phyloP scores from a whole-genome alignment of 345 rosid species.

The Boechera retrofracta region DNA sequence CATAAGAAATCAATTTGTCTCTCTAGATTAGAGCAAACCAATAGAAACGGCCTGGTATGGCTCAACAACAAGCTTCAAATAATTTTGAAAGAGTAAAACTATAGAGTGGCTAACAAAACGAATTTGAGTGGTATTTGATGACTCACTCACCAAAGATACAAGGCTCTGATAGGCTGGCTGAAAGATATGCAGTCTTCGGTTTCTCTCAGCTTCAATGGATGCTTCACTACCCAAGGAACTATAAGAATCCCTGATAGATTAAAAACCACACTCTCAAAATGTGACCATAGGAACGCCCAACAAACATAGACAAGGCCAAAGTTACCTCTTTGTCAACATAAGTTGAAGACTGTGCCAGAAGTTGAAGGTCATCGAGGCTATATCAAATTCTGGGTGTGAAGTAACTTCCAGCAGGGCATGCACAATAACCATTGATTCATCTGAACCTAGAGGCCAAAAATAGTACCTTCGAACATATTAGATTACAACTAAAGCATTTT shows the following conservation, averaged over 20 bases:
- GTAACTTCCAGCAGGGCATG: conserved; percentile 89
- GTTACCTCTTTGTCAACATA: conserved; percentile 78
- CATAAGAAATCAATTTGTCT: conserved; percentile 18
- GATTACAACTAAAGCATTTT: conserved; percentile 15
- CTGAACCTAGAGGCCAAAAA: conserved; percentile 65
- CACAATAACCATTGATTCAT: conserved; percentile 86
- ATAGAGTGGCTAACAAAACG: conserved; percentile 22
- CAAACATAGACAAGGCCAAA: conserved; percentile 26
- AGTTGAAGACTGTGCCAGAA: conserved; percentile 99
- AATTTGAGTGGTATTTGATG: conserved; percentile 12
- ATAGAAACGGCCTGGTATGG: conserved; percentile 3
- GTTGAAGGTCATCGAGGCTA: conserved; percentile 99
- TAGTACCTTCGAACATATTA: conserved; percentile 28
- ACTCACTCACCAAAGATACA: conserved; percentile 81
- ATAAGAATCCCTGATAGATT: conserved; percentile 73
- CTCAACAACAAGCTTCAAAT: conserved; percentile 18
- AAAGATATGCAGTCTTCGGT: conserved; percentile 79
- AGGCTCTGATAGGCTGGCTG: conserved; percentile 76
- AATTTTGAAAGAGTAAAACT: conserved; percentile 3
- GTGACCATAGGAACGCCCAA: conserved; percentile 29
- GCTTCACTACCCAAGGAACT: conserved; percentile 69
- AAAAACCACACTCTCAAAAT: conserved; percentile 40
- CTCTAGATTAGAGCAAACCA: neutral
- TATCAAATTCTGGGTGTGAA: conserved; percentile 91
- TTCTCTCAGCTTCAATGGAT: conserved; percentile 82